These are phyloP conservation scores for Chlorella sp. DNA, from an alignment of 139 green algal species.

Conservation along the genomic window DNA sequence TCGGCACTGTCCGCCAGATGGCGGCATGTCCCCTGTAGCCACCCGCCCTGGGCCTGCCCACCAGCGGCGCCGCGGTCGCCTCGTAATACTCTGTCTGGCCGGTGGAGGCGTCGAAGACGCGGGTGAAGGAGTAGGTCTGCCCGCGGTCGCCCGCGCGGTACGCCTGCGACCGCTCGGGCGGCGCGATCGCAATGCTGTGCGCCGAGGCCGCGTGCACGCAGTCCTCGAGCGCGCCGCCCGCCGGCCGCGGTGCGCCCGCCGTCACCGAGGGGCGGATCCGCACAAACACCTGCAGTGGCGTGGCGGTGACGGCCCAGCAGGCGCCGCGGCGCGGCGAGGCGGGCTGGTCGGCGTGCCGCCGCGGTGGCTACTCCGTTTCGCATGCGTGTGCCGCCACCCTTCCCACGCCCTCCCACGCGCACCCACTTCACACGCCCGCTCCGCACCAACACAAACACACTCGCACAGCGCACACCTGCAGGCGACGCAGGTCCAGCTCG, in stretches of 20 bases:
- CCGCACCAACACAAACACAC: not conserved
- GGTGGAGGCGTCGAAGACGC: conserved; percentile 54
- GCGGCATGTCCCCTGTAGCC: not conserved
- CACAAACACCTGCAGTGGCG: conserved; percentile 49
- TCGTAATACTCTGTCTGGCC: conserved; percentile 54
- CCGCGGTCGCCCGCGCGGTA: conserved; percentile 57
- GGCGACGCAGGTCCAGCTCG: conserved; percentile 32
- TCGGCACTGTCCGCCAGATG: not conserved
- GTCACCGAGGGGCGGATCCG: conserved; percentile 47
- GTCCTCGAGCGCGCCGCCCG: conserved; percentile 32
- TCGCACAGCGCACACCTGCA: conserved; percentile 37
- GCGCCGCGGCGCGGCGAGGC: too few species aligned
- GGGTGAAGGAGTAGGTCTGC: conserved; percentile 64
- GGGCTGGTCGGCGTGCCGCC: not conserved
- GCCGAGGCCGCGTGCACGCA: conserved; percentile 56
- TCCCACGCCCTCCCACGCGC: not conserved
- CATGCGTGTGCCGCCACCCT: not conserved
- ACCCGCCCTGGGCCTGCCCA: conserved; percentile 11
- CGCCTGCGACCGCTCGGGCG: conserved; percentile 44
- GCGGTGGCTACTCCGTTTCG: too few species aligned
- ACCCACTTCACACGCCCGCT: not conserved
- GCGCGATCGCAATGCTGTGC: conserved; percentile 50
- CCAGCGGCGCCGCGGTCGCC: conserved; percentile 44
- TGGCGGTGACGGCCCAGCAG: not conserved
- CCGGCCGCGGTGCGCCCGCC: conserved; percentile 7